phyloP scores from a whole-genome alignment of 176 grass and related monocot species.

The Eleusine coracana region DNA sequence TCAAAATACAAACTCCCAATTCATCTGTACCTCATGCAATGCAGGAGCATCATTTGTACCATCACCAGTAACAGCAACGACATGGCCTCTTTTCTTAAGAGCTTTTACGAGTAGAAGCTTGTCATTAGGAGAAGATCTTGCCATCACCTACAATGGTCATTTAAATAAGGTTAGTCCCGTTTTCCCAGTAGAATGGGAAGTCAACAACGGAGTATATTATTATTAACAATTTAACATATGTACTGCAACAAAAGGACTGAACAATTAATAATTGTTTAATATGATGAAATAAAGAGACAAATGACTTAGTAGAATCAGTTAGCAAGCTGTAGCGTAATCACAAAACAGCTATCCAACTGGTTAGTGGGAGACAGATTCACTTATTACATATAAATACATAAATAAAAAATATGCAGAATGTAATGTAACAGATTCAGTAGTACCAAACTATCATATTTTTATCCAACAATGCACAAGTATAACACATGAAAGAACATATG shows the following conservation, averaged over 20 bases:
- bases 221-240: slow-evolving; percentile 22
- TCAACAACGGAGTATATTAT: neutral
- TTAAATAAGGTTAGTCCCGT: slow-evolving; percentile 28
- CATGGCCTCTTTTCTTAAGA: slow-evolving; percentile 75
- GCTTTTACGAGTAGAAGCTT: slow-evolving; percentile 89
- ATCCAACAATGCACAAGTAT: neutral
- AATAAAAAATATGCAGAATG: neutral
- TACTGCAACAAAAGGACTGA: slow-evolving; percentile 6
- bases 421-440: slow-evolving; percentile 4
- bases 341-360: slow-evolving; percentile 11
- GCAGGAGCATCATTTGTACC: slow-evolving; percentile 98
- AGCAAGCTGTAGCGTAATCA: slow-evolving; percentile 19
- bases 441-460: slow-evolving; percentile 14
- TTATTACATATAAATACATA: neutral
- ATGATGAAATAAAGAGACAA: slow-evolving; percentile 32
- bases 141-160: slow-evolving; percentile 78
- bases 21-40: slow-evolving; percentile 68
- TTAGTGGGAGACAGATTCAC: slow-evolving; percentile 20
- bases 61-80: slow-evolving; percentile 97
- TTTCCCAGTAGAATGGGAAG: slow-evolving; percentile 13
- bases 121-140: slow-evolving; percentile 92
- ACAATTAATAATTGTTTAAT: neutral
- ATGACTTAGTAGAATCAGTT: slow-evolving; percentile 18
- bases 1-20: slow-evolving; percentile 30
- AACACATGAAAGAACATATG: slow-evolving; percentile 20